phyloP scores from a whole-genome alignment of 495 filamentous ascomycete genomes.

The Aspergillus taichungensis region DNA sequence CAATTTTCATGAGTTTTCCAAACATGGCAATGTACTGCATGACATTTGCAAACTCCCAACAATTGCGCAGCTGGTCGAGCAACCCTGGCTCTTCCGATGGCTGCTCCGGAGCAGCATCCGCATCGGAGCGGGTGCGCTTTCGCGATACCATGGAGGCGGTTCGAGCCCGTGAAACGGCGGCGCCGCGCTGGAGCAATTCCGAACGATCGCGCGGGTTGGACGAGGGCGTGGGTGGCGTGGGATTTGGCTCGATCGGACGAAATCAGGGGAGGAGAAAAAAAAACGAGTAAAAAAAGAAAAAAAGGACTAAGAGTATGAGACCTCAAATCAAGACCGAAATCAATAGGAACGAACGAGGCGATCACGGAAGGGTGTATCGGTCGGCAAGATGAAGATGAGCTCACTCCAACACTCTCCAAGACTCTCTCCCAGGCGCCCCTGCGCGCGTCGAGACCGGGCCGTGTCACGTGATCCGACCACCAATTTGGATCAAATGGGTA shows the following conservation, averaged over 20 bases:
- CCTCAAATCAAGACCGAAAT: not conserved
- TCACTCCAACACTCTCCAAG: no score
- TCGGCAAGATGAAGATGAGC: conserved; percentile 26
- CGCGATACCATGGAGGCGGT: conserved; percentile 44
- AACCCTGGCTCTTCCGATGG: conserved; percentile 41
- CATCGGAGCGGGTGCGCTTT: conserved; percentile 68
- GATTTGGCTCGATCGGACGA: not conserved
- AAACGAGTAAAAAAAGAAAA: not conserved
- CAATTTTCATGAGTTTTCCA: conserved; percentile 78
- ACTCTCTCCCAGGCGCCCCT: no score
- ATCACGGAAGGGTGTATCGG: conserved; percentile 11
- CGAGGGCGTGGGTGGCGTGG: not conserved
- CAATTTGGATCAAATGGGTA: not conserved
- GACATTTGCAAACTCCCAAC: conserved; percentile 92
- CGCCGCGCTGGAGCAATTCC: conserved; percentile 12
- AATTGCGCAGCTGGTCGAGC: conserved; percentile 67
- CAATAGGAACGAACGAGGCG: not conserved
- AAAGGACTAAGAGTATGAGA: not conserved
- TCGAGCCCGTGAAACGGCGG: conserved; percentile 22
- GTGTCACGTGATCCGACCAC: conserved; percentile 26
- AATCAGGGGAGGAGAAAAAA: conserved; percentile 1
- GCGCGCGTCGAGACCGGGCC: conserved; percentile 27
- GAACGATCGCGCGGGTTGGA: not conserved
- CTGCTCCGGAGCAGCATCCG: conserved; percentile 40
- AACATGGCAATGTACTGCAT: conserved; percentile 91